Evolutionary conservation across 805 yeast species (phyloP).

Genomic region (Wickerhamomyces rabaulensis): DNA sequence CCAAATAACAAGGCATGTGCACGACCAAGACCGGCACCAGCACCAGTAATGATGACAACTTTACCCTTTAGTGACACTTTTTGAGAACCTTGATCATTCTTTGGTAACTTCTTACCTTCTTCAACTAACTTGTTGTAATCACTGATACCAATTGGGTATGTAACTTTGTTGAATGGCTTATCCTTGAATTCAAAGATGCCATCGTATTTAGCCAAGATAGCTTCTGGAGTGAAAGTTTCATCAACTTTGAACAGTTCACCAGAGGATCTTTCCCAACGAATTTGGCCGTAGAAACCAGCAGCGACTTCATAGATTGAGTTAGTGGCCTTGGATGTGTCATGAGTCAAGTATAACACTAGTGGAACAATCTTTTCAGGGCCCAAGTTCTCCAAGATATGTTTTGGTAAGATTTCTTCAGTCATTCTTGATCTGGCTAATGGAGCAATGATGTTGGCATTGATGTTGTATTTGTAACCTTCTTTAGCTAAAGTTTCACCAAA

Average conservation of each 20-base stretch:
- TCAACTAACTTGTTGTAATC: constrained; percentile 63
- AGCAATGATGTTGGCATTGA: constrained; percentile 81
- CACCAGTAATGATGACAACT: constrained; percentile 91
- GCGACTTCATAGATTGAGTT: constrained; percentile 89
- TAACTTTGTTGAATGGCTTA: constrained; percentile 46
- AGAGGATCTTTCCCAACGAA: constrained; percentile 90
- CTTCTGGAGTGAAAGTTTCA: constrained; percentile 75
- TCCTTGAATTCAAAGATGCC: constrained; percentile 61
- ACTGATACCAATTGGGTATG: constrained; percentile 67
- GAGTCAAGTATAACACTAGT: constrained; percentile 73
- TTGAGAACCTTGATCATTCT: constrained; percentile 53
- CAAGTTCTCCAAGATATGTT: constrained; percentile 72
- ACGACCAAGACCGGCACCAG: constrained; percentile 92
- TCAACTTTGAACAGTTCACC: constrained; percentile 84
- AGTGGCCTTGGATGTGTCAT: constrained; percentile 54
- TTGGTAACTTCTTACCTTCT: constrained; percentile 43
- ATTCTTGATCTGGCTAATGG: constrained; percentile 94
- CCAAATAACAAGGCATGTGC: constrained; percentile 85
- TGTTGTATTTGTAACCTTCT: constrained; percentile 85
- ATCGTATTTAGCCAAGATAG: constrained; percentile 62
- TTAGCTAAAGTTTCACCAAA: constrained; percentile 91
- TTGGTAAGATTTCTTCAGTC: constrained; percentile 89
- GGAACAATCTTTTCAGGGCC: constrained; percentile 92
- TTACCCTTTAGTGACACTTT: constrained; percentile 65
- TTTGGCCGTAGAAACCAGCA: constrained; percentile 87